A percentile compares a stretch with the other conserved stretches of the same genome.
phyloP scores from a whole-genome alignment of 345 rosid genomes.

The Rhodamnia argentea region DNA sequence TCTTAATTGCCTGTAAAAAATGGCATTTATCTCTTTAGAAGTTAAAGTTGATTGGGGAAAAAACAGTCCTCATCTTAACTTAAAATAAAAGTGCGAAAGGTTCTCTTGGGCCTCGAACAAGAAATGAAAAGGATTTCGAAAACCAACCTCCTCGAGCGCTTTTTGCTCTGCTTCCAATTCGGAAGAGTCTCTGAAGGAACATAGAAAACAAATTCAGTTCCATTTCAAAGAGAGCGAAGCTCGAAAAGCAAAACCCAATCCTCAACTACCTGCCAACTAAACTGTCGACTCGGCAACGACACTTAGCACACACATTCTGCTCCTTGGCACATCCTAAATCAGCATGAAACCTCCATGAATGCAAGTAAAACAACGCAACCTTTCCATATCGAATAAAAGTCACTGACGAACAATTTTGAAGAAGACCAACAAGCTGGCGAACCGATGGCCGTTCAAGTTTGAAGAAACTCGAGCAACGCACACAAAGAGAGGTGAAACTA shows the following conservation, averaged over 20 bases:
- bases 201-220: background rate
- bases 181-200: slow-evolving; percentile 39
- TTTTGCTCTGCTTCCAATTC: slow-evolving; percentile 85
- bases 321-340: slow-evolving; percentile 90
- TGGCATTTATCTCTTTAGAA: background rate
- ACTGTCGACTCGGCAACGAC: slow-evolving; percentile 40
- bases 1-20: slow-evolving; percentile 67
- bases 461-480: background rate
- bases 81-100: background rate
- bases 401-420: background rate
- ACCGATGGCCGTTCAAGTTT: background rate
- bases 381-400: background rate
- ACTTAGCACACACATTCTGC: slow-evolving; percentile 82
- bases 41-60: background rate
- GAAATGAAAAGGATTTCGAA: background rate
- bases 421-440: background rate
- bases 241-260: background rate
- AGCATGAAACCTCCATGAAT: background rate
- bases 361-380: background rate
- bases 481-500: slow-evolving; percentile 9
- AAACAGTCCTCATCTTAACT: background rate
- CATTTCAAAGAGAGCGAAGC: background rate
- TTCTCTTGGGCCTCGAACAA: background rate
- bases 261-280: slow-evolving; percentile 58
- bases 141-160: slow-evolving; percentile 62